phyloP scores from a whole-genome alignment of 208 protist genomes.

The Crithidia sp. region DNA sequence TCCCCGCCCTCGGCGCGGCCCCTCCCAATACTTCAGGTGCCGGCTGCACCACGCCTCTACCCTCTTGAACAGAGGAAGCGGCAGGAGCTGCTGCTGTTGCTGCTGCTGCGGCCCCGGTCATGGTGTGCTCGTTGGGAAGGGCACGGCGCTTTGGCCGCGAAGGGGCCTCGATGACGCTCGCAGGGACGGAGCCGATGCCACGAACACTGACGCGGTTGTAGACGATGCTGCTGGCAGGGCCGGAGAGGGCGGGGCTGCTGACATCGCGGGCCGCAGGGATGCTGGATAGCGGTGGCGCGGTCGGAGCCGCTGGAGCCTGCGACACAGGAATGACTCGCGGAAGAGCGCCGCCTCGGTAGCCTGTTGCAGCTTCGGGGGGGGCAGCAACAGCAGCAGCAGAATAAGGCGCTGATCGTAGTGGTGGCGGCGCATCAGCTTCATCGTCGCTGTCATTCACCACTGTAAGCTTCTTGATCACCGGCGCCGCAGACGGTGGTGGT shows the following conservation, averaged over 20 bases:
- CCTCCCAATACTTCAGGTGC: no score
- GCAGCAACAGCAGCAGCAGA: no score
- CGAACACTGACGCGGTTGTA: constrained; percentile 31
- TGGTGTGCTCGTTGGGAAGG: constrained; percentile 24
- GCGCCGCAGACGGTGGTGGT: no score
- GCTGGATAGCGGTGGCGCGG: no score
- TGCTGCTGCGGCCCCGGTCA: neutral
- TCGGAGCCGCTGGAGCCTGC: neutral
- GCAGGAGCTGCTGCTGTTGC: neutral
- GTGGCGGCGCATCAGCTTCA: no score
- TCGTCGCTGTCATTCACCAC: no score
- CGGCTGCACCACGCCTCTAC: no score
- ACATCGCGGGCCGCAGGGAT: neutral
- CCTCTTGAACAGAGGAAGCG: neutral
- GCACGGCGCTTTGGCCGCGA: constrained; percentile 21
- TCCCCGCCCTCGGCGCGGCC: neutral
- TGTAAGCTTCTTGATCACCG: no score
- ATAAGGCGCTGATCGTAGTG: no score
- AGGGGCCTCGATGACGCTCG: constrained; percentile 18
- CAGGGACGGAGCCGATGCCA: constrained; percentile 25
- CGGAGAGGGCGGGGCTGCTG: neutral
- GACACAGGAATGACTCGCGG: no score
- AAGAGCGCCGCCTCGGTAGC: no score
- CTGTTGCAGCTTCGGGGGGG: no score
- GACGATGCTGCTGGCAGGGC: constrained; percentile 1